Base-by-base conservation (phyloP, 495 filamentous ascomycete genomes). In the Aspergillus conjunctus region DNA sequence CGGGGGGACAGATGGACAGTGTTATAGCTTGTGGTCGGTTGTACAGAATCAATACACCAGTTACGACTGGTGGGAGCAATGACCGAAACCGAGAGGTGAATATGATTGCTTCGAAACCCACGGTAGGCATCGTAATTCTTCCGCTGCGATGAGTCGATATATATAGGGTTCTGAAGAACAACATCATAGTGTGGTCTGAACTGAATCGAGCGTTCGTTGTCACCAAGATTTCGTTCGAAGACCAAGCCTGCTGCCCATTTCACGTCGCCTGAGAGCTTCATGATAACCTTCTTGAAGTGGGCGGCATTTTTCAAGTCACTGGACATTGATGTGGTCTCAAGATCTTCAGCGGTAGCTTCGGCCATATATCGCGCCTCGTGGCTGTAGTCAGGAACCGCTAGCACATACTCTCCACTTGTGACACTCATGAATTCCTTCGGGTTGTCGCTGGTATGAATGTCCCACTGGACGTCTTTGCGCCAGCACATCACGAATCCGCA, bases 401-500 rank as follows among this genome's bases (percentile, higher is more conserved):
- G 81, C 22, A 98, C 87, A 68, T 92, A 98, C 71, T 96, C 93
- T 26, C 90, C 91, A 70, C 92, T 96, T 31, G 94, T 91, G 5
- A 98, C 92, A 31, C 86, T 91, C 91, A 98, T 96, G 73, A 98
- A 96, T 57, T 88, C 89, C 66, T 86, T 89, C 0, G 93, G 92
- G 66, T 98, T 90, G 51, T 93, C 85, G 49, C 89, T 88, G 46
- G 85, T 82, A 54, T 89, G 85, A 33, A 99, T 85, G 52, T 88
- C 87, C 89, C 91, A 96, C 59, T 81, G 83, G 39, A 98, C 93
- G 66, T 97, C 88, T 65, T 89, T 91, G 43, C 93, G 89, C 92
- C 92, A 98, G 71, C 93, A 97, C 92, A 99, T 96, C 14, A 97
- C 81, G 62, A 99, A 95, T 6, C 94, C 94, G 51, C 91, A 92